phyloP scores from a whole-genome alignment of 2,329 filamentous ascomycete species.

The Uncinocarpus reesii region DNA sequence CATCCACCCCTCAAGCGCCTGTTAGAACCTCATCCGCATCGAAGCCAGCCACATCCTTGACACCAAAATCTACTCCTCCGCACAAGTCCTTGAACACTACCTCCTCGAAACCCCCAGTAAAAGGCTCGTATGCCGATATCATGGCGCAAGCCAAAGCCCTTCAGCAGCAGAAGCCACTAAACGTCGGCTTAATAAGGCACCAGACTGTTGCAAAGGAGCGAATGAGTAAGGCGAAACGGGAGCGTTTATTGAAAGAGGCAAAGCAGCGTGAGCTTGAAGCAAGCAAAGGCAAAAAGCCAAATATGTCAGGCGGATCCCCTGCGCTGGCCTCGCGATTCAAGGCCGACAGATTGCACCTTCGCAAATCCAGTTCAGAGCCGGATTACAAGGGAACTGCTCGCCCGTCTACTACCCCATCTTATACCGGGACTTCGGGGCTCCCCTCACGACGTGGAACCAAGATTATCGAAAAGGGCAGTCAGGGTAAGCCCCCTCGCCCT shows the following conservation, averaged over 20 bases:
- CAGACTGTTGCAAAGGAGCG: constrained; percentile 46
- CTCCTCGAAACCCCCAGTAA: constrained; percentile 41
- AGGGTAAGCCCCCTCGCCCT: constrained; percentile 16
- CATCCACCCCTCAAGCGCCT: constrained; percentile 19
- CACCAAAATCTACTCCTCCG: constrained; percentile 15
- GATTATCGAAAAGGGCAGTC: constrained; percentile 20
- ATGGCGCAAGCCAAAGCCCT: constrained; percentile 49
- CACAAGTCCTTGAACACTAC: constrained; percentile 18
- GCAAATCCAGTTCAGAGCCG: constrained; percentile 24
- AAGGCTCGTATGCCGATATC: constrained; percentile 50
- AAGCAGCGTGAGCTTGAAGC: constrained; percentile 33
- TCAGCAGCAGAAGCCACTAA: constrained; percentile 37
- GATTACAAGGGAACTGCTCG: constrained; percentile 33
- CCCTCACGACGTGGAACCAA: constrained; percentile 22
- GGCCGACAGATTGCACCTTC: constrained; percentile 19
- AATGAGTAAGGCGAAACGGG: constrained; percentile 46
- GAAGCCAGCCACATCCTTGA: constrained; percentile 11
- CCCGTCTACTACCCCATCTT: constrained; percentile 22
- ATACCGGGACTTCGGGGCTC: constrained; percentile 36
- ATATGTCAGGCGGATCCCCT: constrained; percentile 12
- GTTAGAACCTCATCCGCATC: constrained; percentile 15
- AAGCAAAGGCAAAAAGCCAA: constrained; percentile 25
- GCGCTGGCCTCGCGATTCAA: constrained; percentile 13
- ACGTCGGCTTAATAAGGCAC: constrained; percentile 47
- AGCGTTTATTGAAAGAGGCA: constrained; percentile 34